Evolutionary conservation across 164 flowering plant species (phyloP).

Genomic region (Stephania yunnanensis): DNA sequence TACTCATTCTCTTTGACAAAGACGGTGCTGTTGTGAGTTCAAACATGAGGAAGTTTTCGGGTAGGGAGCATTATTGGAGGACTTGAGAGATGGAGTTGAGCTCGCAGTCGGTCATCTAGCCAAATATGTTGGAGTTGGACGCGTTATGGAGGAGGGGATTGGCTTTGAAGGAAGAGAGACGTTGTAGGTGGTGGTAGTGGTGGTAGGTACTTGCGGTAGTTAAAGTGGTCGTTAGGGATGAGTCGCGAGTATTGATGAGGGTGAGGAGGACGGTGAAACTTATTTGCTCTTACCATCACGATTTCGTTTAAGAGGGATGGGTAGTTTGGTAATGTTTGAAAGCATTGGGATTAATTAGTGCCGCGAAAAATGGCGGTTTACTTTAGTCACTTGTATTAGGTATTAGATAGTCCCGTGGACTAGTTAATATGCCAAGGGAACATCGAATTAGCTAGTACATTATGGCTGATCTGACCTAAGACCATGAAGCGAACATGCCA

Average conservation of each 20-base stretch:
- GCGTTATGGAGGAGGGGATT: slow-evolving; percentile 70
- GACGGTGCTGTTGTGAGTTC: slow-evolving; percentile 67
- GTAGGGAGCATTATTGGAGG: slow-evolving; percentile 36
- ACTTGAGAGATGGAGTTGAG: slow-evolving; percentile 41
- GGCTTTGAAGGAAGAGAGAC: slow-evolving; percentile 24
- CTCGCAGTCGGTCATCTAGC: slow-evolving; percentile 51
- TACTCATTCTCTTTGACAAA: slow-evolving; percentile 18
- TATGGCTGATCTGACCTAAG: no score
- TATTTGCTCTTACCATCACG: no score
- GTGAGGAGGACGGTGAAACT: slow-evolving; percentile 41
- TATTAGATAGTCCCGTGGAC: no score
- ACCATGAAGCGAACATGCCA: no score
- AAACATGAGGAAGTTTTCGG: slow-evolving; percentile 72
- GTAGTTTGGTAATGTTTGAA: no score
- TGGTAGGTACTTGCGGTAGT: slow-evolving; percentile 10
- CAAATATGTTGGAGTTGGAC: slow-evolving; percentile 35
- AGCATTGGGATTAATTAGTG: no score
- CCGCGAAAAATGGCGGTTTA: no score
- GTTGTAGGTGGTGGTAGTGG: slow-evolving; percentile 8
- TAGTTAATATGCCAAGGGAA: no score
- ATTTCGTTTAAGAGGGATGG: no score
- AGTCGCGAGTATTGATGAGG: slow-evolving; percentile 31
- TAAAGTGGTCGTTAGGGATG: slow-evolving; percentile 5
- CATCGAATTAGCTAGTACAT: no score
- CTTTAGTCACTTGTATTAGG: no score